Evolutionary conservation across 2,329 filamentous ascomycete species (phyloP).

Genomic region (Diplodia corticola): DNA sequence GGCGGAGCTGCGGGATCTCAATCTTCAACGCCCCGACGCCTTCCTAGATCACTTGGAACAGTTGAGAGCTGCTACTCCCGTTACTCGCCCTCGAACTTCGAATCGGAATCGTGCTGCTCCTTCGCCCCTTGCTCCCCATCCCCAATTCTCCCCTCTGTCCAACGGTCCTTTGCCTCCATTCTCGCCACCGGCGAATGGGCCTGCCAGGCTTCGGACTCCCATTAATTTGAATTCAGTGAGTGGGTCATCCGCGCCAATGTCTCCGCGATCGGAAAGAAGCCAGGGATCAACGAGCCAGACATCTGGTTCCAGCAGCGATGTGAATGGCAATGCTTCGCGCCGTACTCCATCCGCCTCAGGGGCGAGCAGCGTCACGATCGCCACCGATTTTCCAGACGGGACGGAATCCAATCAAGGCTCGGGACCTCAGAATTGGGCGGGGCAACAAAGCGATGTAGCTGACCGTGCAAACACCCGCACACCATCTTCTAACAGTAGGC

Average conservation of each 20-base stretch:
- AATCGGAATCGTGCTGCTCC: constrained; percentile 37
- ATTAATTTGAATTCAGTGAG: constrained; percentile 33
- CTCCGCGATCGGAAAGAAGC: constrained; percentile 27
- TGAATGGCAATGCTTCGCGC: background rate
- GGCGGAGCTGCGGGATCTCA: constrained; percentile 35
- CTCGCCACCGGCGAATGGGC: constrained; percentile 29
- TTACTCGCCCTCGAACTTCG: constrained; percentile 41
- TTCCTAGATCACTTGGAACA: constrained; percentile 38
- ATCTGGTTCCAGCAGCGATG: constrained; percentile 29
- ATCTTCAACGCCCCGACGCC: constrained; percentile 34
- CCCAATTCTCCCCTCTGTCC: constrained; percentile 38
- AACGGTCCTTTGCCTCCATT: constrained; percentile 19
- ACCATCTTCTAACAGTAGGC: constrained; percentile 11
- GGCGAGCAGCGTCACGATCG: constrained; percentile 1
- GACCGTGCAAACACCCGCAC: constrained; percentile 14
- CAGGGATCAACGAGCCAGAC: constrained; percentile 35
- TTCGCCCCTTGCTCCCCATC: constrained; percentile 30
- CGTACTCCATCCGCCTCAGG: constrained; percentile 3
- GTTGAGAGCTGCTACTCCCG: constrained; percentile 40
- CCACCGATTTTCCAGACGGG: background rate
- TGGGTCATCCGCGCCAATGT: constrained; percentile 14
- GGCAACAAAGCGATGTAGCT: background rate
- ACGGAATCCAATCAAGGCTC: background rate
- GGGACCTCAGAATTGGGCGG: background rate
- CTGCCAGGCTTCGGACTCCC: constrained; percentile 37